Evolutionary conservation across 2,329 filamentous ascomycete genomes (phyloP).

Genomic region (Fusarium penzigii): DNA sequence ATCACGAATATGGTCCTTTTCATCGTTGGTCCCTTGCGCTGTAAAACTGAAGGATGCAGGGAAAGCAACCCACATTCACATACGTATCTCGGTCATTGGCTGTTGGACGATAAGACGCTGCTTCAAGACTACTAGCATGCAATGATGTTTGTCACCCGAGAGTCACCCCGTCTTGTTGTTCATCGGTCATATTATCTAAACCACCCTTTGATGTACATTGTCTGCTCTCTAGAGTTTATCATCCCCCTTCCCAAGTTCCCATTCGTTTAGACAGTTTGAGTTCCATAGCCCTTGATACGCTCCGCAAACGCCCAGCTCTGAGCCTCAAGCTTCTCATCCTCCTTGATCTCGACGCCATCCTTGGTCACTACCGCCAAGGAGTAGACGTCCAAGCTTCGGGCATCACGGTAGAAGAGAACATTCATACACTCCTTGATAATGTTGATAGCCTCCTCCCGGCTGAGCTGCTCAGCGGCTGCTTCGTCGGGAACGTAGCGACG

Average conservation of each 20-base stretch:
- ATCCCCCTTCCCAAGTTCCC: background rate
- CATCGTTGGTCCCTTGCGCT: no score
- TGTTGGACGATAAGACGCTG: background rate
- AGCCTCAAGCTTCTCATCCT: slow-evolving; percentile 84
- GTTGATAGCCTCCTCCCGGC: slow-evolving; percentile 75
- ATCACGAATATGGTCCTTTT: slow-evolving; percentile 21
- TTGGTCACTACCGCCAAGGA: slow-evolving; percentile 88
- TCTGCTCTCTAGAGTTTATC: background rate
- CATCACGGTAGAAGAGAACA: slow-evolving; percentile 96
- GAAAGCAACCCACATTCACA: background rate
- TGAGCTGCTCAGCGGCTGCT: slow-evolving; percentile 69
- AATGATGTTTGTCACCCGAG: background rate
- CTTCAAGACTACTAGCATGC: background rate
- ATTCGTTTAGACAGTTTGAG: slow-evolving; percentile 64
- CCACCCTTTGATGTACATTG: background rate
- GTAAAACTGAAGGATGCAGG: background rate
- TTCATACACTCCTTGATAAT: slow-evolving; percentile 95
- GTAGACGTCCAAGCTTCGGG: slow-evolving; percentile 87
- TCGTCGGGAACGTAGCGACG: slow-evolving; percentile 83
- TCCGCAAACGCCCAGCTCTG: slow-evolving; percentile 99
- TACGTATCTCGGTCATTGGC: background rate
- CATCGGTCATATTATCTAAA: background rate
- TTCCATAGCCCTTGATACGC: slow-evolving; percentile 90
- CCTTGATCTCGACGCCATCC: slow-evolving; percentile 81
- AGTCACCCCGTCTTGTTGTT: background rate